A percentile compares a stretch with the other conserved stretches of the same genome.
Evolutionary conservation across 2,329 filamentous ascomycete species (phyloP).

Genomic region (Ciborinia camelliae): DNA sequence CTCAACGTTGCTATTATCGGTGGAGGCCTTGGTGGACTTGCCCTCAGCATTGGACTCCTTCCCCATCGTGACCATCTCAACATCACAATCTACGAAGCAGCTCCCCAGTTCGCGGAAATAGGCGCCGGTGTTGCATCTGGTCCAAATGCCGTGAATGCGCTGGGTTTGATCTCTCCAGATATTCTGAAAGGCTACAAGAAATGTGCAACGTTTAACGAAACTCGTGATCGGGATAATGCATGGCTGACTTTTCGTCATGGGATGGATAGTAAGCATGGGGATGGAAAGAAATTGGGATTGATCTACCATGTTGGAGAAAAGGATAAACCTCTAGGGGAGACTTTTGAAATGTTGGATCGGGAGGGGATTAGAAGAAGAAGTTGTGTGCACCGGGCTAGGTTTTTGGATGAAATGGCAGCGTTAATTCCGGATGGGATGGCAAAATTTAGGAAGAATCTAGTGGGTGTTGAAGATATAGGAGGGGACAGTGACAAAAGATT

Average conservation of each 20-base stretch:
- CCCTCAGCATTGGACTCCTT: conserved; percentile 25
- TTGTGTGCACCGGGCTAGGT: conserved; percentile 12
- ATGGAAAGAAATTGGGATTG: background rate
- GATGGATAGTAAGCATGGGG: background rate
- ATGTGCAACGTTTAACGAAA: conserved; percentile 24
- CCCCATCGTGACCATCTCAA: conserved; percentile 11
- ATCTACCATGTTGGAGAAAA: background rate
- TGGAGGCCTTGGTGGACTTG: conserved; percentile 29
- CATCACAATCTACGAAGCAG: conserved; percentile 28
- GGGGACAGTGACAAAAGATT: background rate
- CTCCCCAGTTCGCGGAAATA: conserved; percentile 25
- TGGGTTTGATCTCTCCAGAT: conserved; percentile 24
- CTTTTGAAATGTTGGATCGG: background rate
- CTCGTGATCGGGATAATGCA: conserved; percentile 28
- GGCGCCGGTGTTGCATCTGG: conserved; percentile 28
- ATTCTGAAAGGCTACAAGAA: conserved; percentile 23
- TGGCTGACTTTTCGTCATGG: conserved; percentile 13
- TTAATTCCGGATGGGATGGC: conserved; percentile 9
- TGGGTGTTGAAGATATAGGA: background rate
- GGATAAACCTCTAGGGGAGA: background rate
- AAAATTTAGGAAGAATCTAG: conserved; percentile 7
- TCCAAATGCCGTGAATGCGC: conserved; percentile 22
- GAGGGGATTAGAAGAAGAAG: conserved; percentile 3
- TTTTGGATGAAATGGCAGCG: conserved; percentile 12
- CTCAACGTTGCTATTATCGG: conserved; percentile 27